Conservation (phyloP, 106 monocot genomes). For the Apostasia shenzhenica region DNA sequence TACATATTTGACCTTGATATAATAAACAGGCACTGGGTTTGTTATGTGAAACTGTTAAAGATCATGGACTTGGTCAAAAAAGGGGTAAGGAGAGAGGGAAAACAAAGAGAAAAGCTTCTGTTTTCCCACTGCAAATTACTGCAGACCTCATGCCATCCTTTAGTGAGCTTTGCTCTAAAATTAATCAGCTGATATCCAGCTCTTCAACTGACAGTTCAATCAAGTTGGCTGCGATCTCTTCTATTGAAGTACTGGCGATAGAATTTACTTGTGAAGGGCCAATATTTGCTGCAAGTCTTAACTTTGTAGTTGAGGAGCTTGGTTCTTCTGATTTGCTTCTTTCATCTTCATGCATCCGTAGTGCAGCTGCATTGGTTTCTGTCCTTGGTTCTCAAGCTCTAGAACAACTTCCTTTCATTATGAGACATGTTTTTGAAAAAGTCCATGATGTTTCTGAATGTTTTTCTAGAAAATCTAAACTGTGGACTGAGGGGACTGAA, state of each 20-base stretch:
- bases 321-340: constrained; percentile 41
- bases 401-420: constrained; percentile 59
- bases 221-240: constrained; percentile 61
- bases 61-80: constrained; percentile 20
- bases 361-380: constrained; percentile 39
- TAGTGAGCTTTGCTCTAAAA: constrained; percentile 46
- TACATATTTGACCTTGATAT: neutral
- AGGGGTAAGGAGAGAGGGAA: constrained; percentile 27
- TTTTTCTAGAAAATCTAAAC: constrained; percentile 10
- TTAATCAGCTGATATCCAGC: constrained; percentile 51
- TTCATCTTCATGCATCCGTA: constrained; percentile 55
- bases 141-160: constrained; percentile 42
- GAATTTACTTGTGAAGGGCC: constrained; percentile 40
- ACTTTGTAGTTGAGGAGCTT: constrained; percentile 45
- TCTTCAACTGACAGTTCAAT: constrained; percentile 15
- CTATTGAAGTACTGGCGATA: constrained; percentile 64
- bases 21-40: constrained; percentile 50
- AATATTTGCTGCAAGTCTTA: constrained; percentile 38
- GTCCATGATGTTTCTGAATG: constrained; percentile 28
- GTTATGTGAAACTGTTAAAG: constrained; percentile 59
- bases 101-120: constrained; percentile 13
- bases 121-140: constrained; percentile 24
- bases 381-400: constrained; percentile 84
- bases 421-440: constrained; percentile 48
- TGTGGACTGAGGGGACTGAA: constrained; percentile 15